Conservation (phyloP, 805 yeast genomes). For the Kodamaea leandrae region DNA sequence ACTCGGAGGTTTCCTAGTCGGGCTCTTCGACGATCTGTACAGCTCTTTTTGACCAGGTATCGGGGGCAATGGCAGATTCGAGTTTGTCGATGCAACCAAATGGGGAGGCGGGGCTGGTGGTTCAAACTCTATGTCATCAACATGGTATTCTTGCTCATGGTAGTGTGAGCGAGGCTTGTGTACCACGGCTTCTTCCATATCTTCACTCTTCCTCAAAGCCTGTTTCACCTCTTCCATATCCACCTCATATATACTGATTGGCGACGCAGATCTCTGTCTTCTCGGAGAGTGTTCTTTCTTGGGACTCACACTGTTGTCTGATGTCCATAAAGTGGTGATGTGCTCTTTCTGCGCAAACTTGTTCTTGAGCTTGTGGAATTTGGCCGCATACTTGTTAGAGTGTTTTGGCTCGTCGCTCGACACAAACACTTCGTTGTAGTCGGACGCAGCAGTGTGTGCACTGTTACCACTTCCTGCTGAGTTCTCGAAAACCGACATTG, state of each 20-base stretch:
- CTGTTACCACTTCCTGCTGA: slow-evolving; percentile 3
- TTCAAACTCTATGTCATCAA: slow-evolving; percentile 13
- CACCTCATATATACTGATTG: slow-evolving; percentile 20
- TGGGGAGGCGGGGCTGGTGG: slow-evolving; percentile 29
- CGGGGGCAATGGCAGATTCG: slow-evolving; percentile 5
- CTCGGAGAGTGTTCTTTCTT: not conserved
- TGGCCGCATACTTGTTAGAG: slow-evolving; percentile 22
- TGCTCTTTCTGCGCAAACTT: slow-evolving; percentile 37
- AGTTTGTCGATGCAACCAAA: slow-evolving; percentile 1
- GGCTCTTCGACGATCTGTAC: slow-evolving; percentile 10
- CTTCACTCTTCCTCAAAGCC: slow-evolving; percentile 4
- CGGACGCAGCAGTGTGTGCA: slow-evolving; percentile 7
- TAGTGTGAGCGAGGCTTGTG: too few relatives aligned
- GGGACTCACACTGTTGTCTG: slow-evolving; percentile 8
- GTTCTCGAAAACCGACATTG: slow-evolving; percentile 2
- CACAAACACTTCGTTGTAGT: slow-evolving; percentile 13
- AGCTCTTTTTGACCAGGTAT: not conserved
- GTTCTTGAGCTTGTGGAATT: slow-evolving; percentile 30
- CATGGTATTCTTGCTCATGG: slow-evolving; percentile 10
- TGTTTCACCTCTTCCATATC: slow-evolving; percentile 10
- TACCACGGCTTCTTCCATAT: too few relatives aligned
- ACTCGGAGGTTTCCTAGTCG: slow-evolving; percentile 25
- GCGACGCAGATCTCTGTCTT: slow-evolving; percentile 16
- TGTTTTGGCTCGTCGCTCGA: slow-evolving; percentile 14
- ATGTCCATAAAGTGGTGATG: slow-evolving; percentile 25